Conservation (phyloP, 2,329 filamentous ascomycete genomes). For the Akanthomyces muscarius region DNA sequence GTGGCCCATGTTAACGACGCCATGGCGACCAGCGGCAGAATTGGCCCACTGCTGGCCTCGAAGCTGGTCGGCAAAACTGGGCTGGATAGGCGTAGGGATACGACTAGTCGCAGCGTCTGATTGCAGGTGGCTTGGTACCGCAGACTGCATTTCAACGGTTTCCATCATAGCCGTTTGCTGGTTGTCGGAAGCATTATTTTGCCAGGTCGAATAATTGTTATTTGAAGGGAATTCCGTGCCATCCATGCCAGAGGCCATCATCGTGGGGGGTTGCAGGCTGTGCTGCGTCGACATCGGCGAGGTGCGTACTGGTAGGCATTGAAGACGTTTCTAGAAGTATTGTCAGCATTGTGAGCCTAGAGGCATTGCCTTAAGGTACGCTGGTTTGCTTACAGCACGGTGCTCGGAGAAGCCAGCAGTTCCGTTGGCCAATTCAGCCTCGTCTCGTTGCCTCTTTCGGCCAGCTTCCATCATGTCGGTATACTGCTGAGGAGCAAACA, state of each 20-base stretch:
- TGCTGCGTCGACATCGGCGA: constrained; percentile 35
- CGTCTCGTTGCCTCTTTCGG: constrained; percentile 45
- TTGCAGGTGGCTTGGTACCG: constrained; percentile 21
- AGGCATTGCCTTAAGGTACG: background rate
- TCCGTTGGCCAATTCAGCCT: constrained; percentile 39
- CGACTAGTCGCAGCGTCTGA: constrained; percentile 35
- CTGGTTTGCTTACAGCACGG: constrained; percentile 39
- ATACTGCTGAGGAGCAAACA: constrained; percentile 36
- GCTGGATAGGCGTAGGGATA: constrained; percentile 58
- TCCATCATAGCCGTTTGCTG: constrained; percentile 3
- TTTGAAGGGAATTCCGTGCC: constrained; percentile 32
- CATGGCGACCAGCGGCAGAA: constrained; percentile 31
- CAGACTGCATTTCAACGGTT: constrained; percentile 1
- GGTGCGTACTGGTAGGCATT: constrained; percentile 48
- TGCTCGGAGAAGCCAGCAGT: constrained; percentile 46
- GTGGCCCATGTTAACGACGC: constrained; percentile 36
- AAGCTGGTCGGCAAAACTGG: constrained; percentile 52
- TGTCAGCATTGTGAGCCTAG: constrained; percentile 1
- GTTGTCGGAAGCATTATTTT: background rate
- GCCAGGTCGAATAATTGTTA: constrained; percentile 10
- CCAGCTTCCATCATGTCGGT: constrained; percentile 33
- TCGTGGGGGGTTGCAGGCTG: constrained; percentile 29
- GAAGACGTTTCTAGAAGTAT: constrained; percentile 47
- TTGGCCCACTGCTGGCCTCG: constrained; percentile 46
- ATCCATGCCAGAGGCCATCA: constrained; percentile 39